phyloP scores from a whole-genome alignment of 2,329 filamentous ascomycete species.

The Aspergillus luchuensis region DNA sequence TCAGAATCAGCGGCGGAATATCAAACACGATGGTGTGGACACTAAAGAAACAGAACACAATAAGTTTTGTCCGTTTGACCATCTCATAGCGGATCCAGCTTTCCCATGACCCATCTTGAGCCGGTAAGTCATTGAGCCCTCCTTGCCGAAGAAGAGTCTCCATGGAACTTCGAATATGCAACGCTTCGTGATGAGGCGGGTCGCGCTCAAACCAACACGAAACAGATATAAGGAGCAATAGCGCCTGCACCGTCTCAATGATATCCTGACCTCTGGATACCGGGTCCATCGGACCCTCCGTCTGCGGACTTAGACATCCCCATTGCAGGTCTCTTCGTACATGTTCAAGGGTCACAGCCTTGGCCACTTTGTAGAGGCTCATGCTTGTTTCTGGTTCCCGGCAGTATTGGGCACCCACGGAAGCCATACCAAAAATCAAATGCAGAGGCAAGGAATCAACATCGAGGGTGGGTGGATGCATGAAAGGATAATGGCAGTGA shows the following conservation, averaged over 20 bases:
- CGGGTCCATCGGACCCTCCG: slow-evolving; percentile 7
- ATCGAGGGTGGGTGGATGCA: slow-evolving; percentile 36
- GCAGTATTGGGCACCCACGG: slow-evolving; percentile 36
- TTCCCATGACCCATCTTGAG: slow-evolving; percentile 34
- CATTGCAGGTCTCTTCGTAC: slow-evolving; percentile 33
- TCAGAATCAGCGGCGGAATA: slow-evolving; percentile 33
- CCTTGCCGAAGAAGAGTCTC: slow-evolving; percentile 32
- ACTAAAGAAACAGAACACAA: slow-evolving; percentile 40
- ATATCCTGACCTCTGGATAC: slow-evolving; percentile 26
- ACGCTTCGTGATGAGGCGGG: slow-evolving; percentile 32
- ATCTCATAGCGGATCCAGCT: slow-evolving; percentile 36
- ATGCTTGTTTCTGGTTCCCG: slow-evolving; percentile 37
- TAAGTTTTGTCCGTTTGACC: slow-evolving; percentile 36
- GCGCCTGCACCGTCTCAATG: slow-evolving; percentile 32
- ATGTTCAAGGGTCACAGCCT: slow-evolving; percentile 36
- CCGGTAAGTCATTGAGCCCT: slow-evolving; percentile 33
- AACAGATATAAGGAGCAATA: slow-evolving; percentile 33
- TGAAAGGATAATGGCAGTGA: slow-evolving; percentile 37
- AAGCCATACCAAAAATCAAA: slow-evolving; percentile 35
- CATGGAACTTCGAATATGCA: slow-evolving; percentile 34
- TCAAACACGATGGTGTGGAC: slow-evolving; percentile 41
- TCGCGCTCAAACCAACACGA: slow-evolving; percentile 37
- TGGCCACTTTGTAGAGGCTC: slow-evolving; percentile 35
- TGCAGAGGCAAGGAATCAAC: slow-evolving; percentile 29
- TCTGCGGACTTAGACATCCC: slow-evolving; percentile 10